Evolutionary conservation across 768 basidiomycete genomes (phyloP), one percentile per base, ranked within the genome.

Genomic region (Rhizopogon vulgaris): DNA sequence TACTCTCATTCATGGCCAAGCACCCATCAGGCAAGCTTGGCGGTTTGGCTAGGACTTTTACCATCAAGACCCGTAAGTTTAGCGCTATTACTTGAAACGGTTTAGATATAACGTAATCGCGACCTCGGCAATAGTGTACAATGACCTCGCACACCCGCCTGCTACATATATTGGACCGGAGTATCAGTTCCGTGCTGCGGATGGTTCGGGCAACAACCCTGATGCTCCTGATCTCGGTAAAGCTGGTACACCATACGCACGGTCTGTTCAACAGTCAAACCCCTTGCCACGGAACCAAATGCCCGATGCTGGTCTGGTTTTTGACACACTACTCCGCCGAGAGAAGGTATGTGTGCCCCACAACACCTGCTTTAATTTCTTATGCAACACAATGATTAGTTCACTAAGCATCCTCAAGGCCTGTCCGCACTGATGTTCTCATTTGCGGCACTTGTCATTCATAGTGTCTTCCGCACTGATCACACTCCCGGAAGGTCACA

Each of bases 381-480:
- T 36, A 52, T 48, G 28, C 53, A 51, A 51, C n/a, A 51, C 24
- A 4, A 15, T 51, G 51, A 49, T 2, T 52, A 91, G 88, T 87
- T 89, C 61, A 74, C 77, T 8, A 66, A 79, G 56, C 91, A 93
- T 60, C 90, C 91, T 5, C 83, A 79, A 5, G 90, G 90, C 0
- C 72, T 93, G 36, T 90, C 87, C 1, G 78, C 83, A 40, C 59
- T 88, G 62, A 85, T 92, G 83, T 92, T 92, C 62, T 73, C 83
- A 6, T 91, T 88, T 56, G 90, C 89, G 7, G 82, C 89, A 1
- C 76, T 91, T 11, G 87, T 92, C 38, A 89, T 91, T 46, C 90
- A 91, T 62, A 90, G 87, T 41, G 82, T 90, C 49, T 94, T 94
- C 79, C 87, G 88, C 39, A 93, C 91, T 0, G 80, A 82, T 10